phyloP scores from a whole-genome alignment of 306 rosid species.

The Begonia fuchsioides region DNA sequence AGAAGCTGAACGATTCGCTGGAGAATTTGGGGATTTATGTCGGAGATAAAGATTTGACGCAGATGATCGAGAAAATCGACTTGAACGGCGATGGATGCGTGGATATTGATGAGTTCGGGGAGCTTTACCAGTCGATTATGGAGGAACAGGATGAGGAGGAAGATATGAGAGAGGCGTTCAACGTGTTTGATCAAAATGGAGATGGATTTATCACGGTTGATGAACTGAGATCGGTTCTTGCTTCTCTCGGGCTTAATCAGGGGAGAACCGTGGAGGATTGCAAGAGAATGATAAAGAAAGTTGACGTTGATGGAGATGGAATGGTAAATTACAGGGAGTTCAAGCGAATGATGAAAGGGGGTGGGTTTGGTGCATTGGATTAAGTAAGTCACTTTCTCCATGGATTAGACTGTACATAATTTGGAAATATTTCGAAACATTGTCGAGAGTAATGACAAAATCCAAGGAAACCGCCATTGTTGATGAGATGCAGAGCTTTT shows the following conservation, averaged over 20 bases:
- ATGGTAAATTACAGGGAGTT: constrained; percentile 71
- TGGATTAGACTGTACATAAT: no score
- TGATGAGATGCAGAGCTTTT: no score
- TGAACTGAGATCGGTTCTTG: constrained; percentile 52
- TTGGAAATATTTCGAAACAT: no score
- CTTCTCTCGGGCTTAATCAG: constrained; percentile 62
- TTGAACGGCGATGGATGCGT: constrained; percentile 61
- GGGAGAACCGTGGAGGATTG: constrained; percentile 72
- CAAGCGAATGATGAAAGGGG: constrained; percentile 79
- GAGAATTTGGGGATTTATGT: constrained; percentile 66
- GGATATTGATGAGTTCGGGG: constrained; percentile 60
- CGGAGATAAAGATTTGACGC: constrained; percentile 37
- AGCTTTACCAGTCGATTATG: constrained; percentile 54
- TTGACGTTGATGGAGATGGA: constrained; percentile 83
- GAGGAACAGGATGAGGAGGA: constrained; percentile 54
- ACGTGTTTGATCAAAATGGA: constrained; percentile 67
- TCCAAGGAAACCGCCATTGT: no score
- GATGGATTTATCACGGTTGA: constrained; percentile 83
- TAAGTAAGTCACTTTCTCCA: no score
- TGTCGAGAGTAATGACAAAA: no score
- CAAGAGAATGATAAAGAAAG: constrained; percentile 70
- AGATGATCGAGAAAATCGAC: constrained; percentile 58
- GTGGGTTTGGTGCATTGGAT: constrained; percentile 34
- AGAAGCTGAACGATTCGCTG: constrained; percentile 51
- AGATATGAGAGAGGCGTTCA: constrained; percentile 80